These are phyloP conservation scores for Globisporangium megalacanthum DNA, from an alignment of 352 stramenopile genomes.

Conservation along the genomic window DNA sequence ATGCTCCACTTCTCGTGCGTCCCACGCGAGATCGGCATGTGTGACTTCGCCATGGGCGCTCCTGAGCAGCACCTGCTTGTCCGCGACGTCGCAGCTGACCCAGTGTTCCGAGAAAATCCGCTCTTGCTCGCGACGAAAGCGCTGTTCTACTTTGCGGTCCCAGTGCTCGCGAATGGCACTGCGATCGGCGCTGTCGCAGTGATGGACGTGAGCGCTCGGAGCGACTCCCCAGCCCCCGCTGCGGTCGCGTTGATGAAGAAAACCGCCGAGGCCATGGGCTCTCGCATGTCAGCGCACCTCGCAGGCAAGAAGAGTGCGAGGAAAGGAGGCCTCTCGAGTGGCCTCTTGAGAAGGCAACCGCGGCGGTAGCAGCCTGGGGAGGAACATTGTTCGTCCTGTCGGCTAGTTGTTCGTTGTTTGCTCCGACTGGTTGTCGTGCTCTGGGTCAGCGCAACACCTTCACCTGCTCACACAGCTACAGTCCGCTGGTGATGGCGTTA, in stretches of 20 bases:
- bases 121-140: conserved; percentile 17
- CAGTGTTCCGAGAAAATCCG: conserved; percentile 19
- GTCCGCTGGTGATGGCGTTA: conserved; percentile 21
- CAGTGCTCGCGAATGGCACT: conserved; percentile 10
- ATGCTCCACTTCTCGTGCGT: conserved; percentile 25
- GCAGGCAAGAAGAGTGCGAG: not conserved
- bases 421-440: not conserved
- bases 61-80: conserved; percentile 12
- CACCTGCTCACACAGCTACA: conserved; percentile 15
- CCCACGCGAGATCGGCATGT: conserved; percentile 26
- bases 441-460: too few relatives aligned
- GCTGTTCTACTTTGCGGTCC: conserved; percentile 18
- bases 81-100: conserved; percentile 1
- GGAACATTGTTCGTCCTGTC: not conserved
- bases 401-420: not conserved
- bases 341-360: conserved; percentile 6
- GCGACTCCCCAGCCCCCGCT: not conserved
- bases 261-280: conserved; percentile 5
- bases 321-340: not conserved
- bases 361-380: not conserved
- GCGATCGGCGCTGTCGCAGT: conserved; percentile 19
- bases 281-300: conserved; percentile 6
- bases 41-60: conserved; percentile 17
- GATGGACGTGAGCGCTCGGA: conserved; percentile 11
- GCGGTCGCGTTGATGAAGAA: conserved; percentile 6